These are phyloP conservation scores for Thelonectria rubi DNA, from an alignment of 2,329 filamentous ascomycete species.

Conservation along the genomic window DNA sequence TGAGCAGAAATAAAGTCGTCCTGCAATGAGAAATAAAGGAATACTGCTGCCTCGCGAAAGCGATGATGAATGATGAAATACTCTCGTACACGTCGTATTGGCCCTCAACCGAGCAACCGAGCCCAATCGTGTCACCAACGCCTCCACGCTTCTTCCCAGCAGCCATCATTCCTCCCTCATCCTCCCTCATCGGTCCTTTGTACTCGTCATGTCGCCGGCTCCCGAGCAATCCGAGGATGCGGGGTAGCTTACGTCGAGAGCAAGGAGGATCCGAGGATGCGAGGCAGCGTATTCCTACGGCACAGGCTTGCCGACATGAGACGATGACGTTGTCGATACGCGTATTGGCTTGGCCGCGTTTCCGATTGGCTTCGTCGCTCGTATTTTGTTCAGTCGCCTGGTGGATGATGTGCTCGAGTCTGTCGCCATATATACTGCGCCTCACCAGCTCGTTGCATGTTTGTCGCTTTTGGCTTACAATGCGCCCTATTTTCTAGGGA, in stretches of 20 bases:
- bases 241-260: background rate
- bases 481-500: background rate
- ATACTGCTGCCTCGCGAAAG: too few relatives aligned
- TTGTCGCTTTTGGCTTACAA: background rate
- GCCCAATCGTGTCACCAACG: background rate
- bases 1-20: background rate
- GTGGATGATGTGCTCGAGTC: slow-evolving; percentile 11
- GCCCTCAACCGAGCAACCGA: too few relatives aligned
- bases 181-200: too few relatives aligned
- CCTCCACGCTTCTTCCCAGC: background rate
- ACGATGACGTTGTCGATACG: slow-evolving; percentile 5
- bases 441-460: background rate
- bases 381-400: background rate
- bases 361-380: slow-evolving; percentile 5
- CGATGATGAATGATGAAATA: too few relatives aligned
- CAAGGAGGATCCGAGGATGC: background rate
- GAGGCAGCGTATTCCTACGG: background rate
- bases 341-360: slow-evolving; percentile 5
- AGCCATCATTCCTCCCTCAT: background rate
- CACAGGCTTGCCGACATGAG: slow-evolving; percentile 4
- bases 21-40: background rate
- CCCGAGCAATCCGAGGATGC: background rate
- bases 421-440: background rate
- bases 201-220: background rate
- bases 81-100: too few relatives aligned